Evolutionary conservation across 1,284 basidiomycete genomes (phyloP).

Genomic region (Veloboletus limbatus): DNA sequence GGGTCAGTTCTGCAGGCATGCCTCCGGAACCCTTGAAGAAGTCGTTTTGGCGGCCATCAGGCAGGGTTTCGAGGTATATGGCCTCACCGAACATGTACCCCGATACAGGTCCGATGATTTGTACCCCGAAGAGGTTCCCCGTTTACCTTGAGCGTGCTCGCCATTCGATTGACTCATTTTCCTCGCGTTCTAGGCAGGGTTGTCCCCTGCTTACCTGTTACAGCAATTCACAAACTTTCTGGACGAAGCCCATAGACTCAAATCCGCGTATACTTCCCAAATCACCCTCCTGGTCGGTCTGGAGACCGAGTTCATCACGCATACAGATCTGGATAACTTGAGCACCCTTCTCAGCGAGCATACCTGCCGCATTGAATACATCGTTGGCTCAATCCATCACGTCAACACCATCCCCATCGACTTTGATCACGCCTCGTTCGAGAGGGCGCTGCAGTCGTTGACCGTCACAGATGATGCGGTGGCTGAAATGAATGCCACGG

Average conservation of each 20-base stretch:
- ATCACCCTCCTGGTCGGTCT: conserved; percentile 86
- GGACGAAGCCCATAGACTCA: conserved; percentile 74
- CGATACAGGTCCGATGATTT: conserved; percentile 79
- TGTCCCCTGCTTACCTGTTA: conserved; percentile 47
- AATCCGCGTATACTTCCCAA: conserved; percentile 50
- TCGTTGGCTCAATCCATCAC: conserved; percentile 95
- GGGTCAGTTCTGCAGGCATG: conserved; percentile 95
- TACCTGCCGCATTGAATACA: conserved; percentile 70
- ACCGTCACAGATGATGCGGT: conserved; percentile 27
- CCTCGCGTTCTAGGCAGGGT: conserved; percentile 41
- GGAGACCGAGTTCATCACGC: conserved; percentile 89
- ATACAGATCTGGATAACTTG: conserved; percentile 62
- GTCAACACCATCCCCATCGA: conserved; percentile 89
- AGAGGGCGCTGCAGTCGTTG: conserved; percentile 50
- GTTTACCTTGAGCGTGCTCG: conserved; percentile 5
- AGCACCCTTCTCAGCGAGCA: conserved; percentile 45
- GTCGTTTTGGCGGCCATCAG: conserved; percentile 78
- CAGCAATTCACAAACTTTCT: conserved; percentile 70
- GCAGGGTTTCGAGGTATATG: conserved; percentile 80
- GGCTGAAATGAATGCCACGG: conserved; percentile 25
- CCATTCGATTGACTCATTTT: conserved; percentile 18
- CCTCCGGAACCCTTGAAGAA: conserved; percentile 71
- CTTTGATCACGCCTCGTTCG: conserved; percentile 78
- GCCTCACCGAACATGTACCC: conserved; percentile 93
- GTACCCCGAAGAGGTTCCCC: conserved; percentile 90